Evolutionary conservation across 2,329 filamentous ascomycete genomes (phyloP), one percentile per base, ranked within the genome.

Genomic region (Atkinsonella texensis): DNA sequence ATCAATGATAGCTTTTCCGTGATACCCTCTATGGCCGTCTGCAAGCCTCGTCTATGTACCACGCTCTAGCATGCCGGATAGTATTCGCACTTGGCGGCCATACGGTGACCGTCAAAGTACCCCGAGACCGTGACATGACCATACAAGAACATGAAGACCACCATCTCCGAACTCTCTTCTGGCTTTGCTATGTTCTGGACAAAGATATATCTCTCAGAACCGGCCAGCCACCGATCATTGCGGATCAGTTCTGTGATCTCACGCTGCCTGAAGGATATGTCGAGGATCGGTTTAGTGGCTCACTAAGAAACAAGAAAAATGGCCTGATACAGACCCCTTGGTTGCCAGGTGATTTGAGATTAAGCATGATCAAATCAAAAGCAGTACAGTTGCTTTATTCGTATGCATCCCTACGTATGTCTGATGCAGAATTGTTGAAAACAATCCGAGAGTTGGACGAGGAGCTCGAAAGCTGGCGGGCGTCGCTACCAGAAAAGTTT

Each of bases 371-470:
- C 56, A 80, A 80, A 56, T 73, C 75, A 0, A 74, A 73, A 33
- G 68, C 72, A 1, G 70, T 70, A 48, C 68, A 63, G 7, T 61
- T 69, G 0, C 65, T 81, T 0, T 81, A 79, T 54, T 79, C 77
- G 0, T 65, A 70, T 4, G 60, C 67, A 3, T 70, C 74, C 0
- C 57, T 72, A 2, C 67, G 67, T 12, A 80, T 79, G 53, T 69
- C 74, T 0, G 76, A 80, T 41, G 74, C 76, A 0, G 75, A 80
- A 51, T 61, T 81, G 0, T 64, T 81, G 2, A 69, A 70, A 10
- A 70, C 74, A 3, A 80, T 81, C 12, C 71, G 77, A 6, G 73
- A 79, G 58, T 63, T 81, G 0, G 78, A 81, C 52, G 73, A 77
- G 20, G 74, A 79, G 32, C 63, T 81, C 0, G 78, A 81, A 46